A percentile compares a stretch with the other conserved stretches of the same genome.
phyloP scores from a whole-genome alignment of 163 green algal genomes.

The Smithsoniella earleae region DNA sequence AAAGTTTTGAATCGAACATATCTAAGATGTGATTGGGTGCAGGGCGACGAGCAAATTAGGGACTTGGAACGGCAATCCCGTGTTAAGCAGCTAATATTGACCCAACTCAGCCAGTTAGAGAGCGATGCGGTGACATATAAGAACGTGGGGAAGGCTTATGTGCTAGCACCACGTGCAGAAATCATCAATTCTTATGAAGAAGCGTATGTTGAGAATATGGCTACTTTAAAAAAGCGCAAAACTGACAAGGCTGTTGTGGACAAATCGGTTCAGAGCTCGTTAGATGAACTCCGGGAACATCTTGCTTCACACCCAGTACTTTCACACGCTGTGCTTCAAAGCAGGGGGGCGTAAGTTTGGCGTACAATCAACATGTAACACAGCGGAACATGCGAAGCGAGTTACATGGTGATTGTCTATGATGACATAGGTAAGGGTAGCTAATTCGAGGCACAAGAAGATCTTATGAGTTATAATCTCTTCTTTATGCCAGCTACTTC shows the following conservation, averaged over 20 bases:
- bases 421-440: too few relatives aligned
- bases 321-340: conserved; percentile 12
- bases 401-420: too few relatives aligned
- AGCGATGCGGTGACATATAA: conserved; percentile 1
- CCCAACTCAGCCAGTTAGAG: conserved; percentile 4
- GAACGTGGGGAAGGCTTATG: conserved; percentile 22
- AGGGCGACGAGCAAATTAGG: conserved; percentile 4
- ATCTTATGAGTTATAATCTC: too few relatives aligned
- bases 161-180: background rate
- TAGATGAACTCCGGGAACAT: background rate
- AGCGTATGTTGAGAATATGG: background rate
- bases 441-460: too few relatives aligned
- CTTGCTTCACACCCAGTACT: background rate
- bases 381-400: too few relatives aligned
- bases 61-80: background rate
- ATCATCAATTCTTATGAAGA: conserved; percentile 12
- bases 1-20: background rate
- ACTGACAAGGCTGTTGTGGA: conserved; percentile 17
- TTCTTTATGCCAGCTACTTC: background rate
- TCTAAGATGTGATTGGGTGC: background rate
- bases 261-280: conserved; percentile 4
- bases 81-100: background rate
- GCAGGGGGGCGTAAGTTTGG: background rate
- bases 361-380: too few relatives aligned
- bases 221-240: conserved; percentile 3